Evolutionary conservation across 148 eudicot species (phyloP).

Genomic region (Rhododendron griersonianum): DNA sequence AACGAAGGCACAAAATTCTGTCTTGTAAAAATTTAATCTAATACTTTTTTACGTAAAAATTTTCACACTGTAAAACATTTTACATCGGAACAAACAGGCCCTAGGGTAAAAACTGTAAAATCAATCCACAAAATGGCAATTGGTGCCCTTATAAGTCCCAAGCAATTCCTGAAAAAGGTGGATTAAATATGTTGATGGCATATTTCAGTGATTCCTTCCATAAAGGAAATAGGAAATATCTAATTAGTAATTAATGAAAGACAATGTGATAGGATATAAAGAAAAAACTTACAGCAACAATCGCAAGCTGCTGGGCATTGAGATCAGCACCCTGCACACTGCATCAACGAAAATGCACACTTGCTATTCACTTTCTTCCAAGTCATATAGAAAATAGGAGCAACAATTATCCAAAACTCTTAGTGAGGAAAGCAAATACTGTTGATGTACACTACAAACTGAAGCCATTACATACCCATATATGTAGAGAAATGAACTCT

Average conservation of each 20-base stretch:
- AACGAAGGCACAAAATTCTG: neutral
- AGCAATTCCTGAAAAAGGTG: neutral
- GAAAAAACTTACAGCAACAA: slow-evolving; percentile 70
- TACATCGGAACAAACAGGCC: neutral
- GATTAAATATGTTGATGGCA: neutral
- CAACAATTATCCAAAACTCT: neutral
- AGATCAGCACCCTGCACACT: slow-evolving; percentile 77
- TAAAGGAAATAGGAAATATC: neutral
- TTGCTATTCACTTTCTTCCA: neutral
- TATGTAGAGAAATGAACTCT: slow-evolving; percentile 69
- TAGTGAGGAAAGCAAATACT: neutral
- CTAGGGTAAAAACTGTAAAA: neutral
- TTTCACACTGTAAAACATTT: neutral
- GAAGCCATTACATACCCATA: slow-evolving; percentile 60
- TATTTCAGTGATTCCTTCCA: neutral
- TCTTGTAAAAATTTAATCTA: neutral
- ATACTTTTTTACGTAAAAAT: neutral
- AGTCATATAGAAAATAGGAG: neutral
- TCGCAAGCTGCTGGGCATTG: slow-evolving; percentile 83
- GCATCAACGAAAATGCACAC: slow-evolving; percentile 11
- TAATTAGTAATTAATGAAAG: neutral
- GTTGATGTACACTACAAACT: neutral
- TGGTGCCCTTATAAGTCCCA: neutral
- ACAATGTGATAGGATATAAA: neutral
- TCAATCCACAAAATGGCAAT: neutral